Base-by-base conservation (phyloP, 2,329 filamentous ascomycete genomes). In the Pseudohalonectria lignicola region DNA sequence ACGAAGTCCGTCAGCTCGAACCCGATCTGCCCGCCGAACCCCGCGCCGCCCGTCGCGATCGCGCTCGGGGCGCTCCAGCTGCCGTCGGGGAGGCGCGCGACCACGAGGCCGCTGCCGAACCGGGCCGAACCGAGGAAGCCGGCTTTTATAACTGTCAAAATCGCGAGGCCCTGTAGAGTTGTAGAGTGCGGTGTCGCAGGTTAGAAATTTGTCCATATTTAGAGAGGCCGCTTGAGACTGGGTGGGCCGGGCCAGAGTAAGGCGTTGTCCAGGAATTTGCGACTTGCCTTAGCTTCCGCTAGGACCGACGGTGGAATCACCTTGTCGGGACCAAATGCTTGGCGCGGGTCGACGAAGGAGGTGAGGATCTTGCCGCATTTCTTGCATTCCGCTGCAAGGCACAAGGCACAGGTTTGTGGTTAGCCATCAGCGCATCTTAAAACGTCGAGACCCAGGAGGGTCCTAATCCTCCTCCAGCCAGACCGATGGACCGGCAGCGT, bases 361-460 rank as follows among this genome's bases (percentile, higher is more conserved):
- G 84, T 76, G 49, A 98, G 75, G 53, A 96, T 96, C 70, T 94
- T 94, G 56, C 84, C 84, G 57, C 87, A 92, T 65, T 98, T 98
- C 62, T 83, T 92, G 67, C 92, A 96, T 67, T 98, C 92, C 67
- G 86, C 90, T 95, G 61, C 49, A 39, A 25, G 20, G n/a, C n/a
- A n/a, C n/a, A n/a, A n/a, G n/a, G n/a, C n/a, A n/a, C n/a, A n/a
- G n/a, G n/a, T n/a, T n/a, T n/a, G n/a, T n/a, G n/a, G n/a, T n/a
- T n/a, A n/a, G n/a, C n/a, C n/a, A n/a, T n/a, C n/a, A n/a, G n/a
- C n/a, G n/a, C n/a, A n/a, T n/a, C n/a, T n/a, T n/a, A n/a, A n/a
- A n/a, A n/a, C n/a, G n/a, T n/a, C n/a, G n/a, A n/a, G n/a, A n/a
- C n/a, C n/a, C n/a, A n/a, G n/a, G n/a, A n/a, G n/a, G n/a, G n/a